Base-by-base conservation (phyloP, 2,329 filamentous ascomycete species). In the Aureobasidium lini region DNA sequence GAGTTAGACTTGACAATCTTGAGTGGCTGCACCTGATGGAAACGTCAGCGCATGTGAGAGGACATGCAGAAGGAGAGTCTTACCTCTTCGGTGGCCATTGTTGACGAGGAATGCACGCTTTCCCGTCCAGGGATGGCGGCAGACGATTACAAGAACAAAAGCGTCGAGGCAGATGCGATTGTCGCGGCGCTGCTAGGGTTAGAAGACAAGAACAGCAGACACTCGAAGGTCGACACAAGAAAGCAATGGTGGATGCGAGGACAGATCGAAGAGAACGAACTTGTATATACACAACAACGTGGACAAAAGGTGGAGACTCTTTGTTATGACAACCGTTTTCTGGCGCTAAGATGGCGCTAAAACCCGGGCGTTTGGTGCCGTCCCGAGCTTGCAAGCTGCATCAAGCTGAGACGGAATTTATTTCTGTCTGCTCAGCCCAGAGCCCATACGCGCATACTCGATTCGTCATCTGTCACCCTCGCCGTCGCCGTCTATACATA, bases 1-100 rank as follows among this genome's bases (percentile, higher is more conserved):
- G 57, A 52, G 23, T 59, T 59, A 62, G 73, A 77, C 53, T 90
- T 92, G 75, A 86, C 86, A 69, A 93, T 90, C 76, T 88, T 87
- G 76, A 93, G 76, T 69, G 89, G 89, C 74, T 88, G 85, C 67
- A 90, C 84, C 86, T 90, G 71, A 18, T 59, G 37, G 16, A n/a
- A 59, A 60, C 32, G 40, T 63, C 54, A 63, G 60, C 46, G 44
- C 34, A 42, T 34, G 43, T 39, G 31, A 49, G 31, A 57, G 15
- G 42, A 18, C 16, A 40, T 6, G 23, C 11, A 32, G 29, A 28
- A 4, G 29, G 65, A 72, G 16, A 23, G 18, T 3, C 10, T 64
- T 71, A 75, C 74, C 60, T 71, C 70, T 68, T 75, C 70, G 60
- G 72, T 71, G 63, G 74, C 71, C 74, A 76, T 76, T 63, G 59